Evolutionary conservation across 129 eudicot genomes (phyloP).

Genomic region (Solidago caesia): DNA sequence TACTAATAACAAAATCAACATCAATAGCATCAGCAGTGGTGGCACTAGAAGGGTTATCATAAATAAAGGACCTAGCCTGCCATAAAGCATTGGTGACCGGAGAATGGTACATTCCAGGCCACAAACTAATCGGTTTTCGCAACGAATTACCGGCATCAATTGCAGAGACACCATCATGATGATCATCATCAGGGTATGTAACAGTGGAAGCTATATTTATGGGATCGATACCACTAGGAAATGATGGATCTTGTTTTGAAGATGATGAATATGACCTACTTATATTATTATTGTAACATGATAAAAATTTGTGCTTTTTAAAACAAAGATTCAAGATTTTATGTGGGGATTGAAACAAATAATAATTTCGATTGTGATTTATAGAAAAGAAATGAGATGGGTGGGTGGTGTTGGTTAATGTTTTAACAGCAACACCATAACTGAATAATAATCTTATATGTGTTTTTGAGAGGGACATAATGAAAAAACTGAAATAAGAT

Average conservation of each 20-base stretch:
- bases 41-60: slow-evolving; percentile 33
- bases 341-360: too few species aligned
- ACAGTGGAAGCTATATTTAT: slow-evolving; percentile 35
- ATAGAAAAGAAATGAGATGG: too few species aligned
- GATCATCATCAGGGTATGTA: slow-evolving; percentile 10
- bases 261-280: slow-evolving; percentile 33
- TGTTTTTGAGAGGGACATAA: too few species aligned
- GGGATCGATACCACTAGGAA: slow-evolving; percentile 17
- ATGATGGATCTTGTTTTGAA: slow-evolving; percentile 12
- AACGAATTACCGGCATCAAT: slow-evolving; percentile 79
- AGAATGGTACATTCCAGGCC: slow-evolving; percentile 99
- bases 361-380: too few species aligned
- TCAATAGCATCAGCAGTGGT: slow-evolving; percentile 8
- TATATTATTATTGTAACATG: too few species aligned
- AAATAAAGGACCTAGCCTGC: slow-evolving; percentile 85
- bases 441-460: too few species aligned
- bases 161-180: slow-evolving; percentile 29
- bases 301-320: too few species aligned
- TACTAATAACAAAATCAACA: slow-evolving; percentile 29
- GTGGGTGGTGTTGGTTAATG: too few species aligned
- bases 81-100: slow-evolving; percentile 96
- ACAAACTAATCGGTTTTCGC: slow-evolving; percentile 75
- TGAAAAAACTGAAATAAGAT: too few species aligned
- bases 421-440: too few species aligned
- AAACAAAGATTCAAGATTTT: too few species aligned